Evolutionary conservation across 768 basidiomycete genomes (phyloP), one percentile per base, ranked within the genome.

Genomic region (Auriculariales sp.): DNA sequence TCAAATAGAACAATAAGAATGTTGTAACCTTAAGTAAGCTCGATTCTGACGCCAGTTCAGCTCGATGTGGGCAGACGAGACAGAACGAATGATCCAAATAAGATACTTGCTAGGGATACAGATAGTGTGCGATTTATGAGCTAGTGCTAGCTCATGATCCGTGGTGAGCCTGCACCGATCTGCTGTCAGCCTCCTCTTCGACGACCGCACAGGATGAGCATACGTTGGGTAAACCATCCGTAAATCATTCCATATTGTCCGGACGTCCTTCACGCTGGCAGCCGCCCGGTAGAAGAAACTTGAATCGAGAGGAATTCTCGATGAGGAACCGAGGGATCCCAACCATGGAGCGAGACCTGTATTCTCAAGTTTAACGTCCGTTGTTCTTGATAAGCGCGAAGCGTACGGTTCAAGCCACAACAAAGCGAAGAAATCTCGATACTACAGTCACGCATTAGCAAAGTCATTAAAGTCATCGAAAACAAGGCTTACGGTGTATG

Each of bases 211-310:
- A n/a, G n/a, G n/a, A n/a, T n/a, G n/a, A n/a, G n/a, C n/a, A n/a
- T n/a, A n/a, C n/a, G n/a, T n/a, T n/a, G n/a, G n/a, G n/a, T n/a
- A n/a, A n/a, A n/a, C n/a, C n/a, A n/a, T n/a, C n/a, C n/a, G n/a
- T n/a, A n/a, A n/a, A 25, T 24, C 19, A 44, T 19, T 44, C 39
- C 22, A 44, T 19, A 24, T 44, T 25, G 39, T 44, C 39, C 39
- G 39, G 14, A 25, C 39, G 39, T 12, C 10, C 19, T 14, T 63
- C 61, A 10, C 77, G 70, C 35, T 59, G 54, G 56, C 76, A 79
- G 10, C 76, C 76, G 12, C 73, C 75, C 12, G 77, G 77, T 22
- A 79, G 58, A 30, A 79, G 64, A 58, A 74, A 79, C 32, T 62
- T 66, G 62, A 74, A 77, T 46, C 61, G 64, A 28, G 67, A 65